A percentile compares a stretch with the other conserved stretches of the same genome.
Conservation (phyloP, 495 filamentous ascomycete genomes). For the Parathielavia hyrcaniae region DNA sequence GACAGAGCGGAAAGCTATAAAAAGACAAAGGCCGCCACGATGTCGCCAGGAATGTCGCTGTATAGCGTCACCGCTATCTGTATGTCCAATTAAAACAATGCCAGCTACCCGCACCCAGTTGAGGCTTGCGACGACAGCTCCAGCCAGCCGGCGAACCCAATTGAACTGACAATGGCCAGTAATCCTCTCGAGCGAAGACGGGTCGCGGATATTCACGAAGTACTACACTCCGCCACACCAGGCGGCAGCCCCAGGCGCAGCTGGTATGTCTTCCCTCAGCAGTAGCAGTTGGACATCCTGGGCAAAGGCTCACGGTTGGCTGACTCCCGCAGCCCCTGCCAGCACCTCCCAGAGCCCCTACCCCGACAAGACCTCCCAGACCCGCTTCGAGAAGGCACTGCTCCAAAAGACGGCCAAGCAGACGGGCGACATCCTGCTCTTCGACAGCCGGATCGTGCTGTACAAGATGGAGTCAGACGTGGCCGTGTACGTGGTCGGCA, state of each 20-base stretch:
- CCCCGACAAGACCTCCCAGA: constrained; percentile 84
- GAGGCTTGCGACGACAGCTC: constrained; percentile 2
- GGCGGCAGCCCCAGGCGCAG: constrained; percentile 39
- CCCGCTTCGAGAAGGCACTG: constrained; percentile 91
- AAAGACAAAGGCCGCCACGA: constrained; percentile 22
- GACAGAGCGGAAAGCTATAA: not conserved
- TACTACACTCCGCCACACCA: constrained; percentile 90
- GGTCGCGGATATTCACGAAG: constrained; percentile 85
- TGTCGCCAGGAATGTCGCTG: constrained; percentile 63
- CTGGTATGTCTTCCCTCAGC: constrained; percentile 8
- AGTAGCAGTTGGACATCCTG: too few species aligned
- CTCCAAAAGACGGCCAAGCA: constrained; percentile 96
- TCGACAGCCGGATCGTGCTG: constrained; percentile 88
- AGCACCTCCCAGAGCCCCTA: constrained; percentile 59
- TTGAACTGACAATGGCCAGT: constrained; percentile 20
- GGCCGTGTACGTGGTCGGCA: constrained; percentile 84
- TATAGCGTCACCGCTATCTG: constrained; percentile 91
- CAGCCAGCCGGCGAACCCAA: not conserved
- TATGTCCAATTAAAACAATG: constrained; percentile 21
- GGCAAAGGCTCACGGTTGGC: not conserved
- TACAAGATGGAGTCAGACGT: constrained; percentile 98
- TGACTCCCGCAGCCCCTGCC: constrained; percentile 16
- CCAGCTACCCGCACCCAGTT: not conserved
- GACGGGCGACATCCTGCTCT: constrained; percentile 89
- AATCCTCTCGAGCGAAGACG: constrained; percentile 73